Evolutionary conservation across 2,329 filamentous ascomycete genomes (phyloP), one percentile per base, ranked within the genome.

Genomic region (Calonectria honghensis): DNA sequence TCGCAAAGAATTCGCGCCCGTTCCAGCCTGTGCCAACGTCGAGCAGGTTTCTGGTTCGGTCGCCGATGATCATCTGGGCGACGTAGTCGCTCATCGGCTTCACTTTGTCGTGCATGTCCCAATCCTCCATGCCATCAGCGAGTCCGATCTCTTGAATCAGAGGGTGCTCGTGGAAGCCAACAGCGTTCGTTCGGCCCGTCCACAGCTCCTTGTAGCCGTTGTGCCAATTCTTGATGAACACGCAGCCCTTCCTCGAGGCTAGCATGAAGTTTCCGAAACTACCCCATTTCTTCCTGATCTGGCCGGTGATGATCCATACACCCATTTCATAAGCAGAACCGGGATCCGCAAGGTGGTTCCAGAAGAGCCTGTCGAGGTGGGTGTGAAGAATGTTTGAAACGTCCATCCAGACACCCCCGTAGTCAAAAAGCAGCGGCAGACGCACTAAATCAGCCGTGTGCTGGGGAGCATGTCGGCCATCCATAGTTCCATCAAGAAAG

Each of bases 381-480:
- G 84, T 83, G 61, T 88, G 83, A 0, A 88, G 78, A 24, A 87
- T 85, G 6, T 84, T 85, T 1, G 86, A 85, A 0, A 84, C 85
- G 16, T 89, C 87, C 67, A 88, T 83, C 82, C 84, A 88, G 2
- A 86, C 81, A 0, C 87, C 87, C 0, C 87, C 87, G 39, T 88
- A 82, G 9, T 84, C 77, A 68, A 83, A 85, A 3, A 89, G 71
- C 3, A 86, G 78, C 0, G 86, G 83, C 0, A 88, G 82, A 0
- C 89, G 85, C 6, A 90, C 80, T 0, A 90, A 82, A 68, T 90
- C 89, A 3, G 87, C 86, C 0, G 83, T 85, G 74, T 90, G 89
- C 2, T 85, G 87, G 0, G 86, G 85, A 2, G 83, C 80, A 59
- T 83, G 52, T 61, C 73, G 83, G 0, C 87, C 87, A 20, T 83